Conservation (phyloP, 2,329 filamentous ascomycete genomes). For the Botrytis hyacinthi region DNA sequence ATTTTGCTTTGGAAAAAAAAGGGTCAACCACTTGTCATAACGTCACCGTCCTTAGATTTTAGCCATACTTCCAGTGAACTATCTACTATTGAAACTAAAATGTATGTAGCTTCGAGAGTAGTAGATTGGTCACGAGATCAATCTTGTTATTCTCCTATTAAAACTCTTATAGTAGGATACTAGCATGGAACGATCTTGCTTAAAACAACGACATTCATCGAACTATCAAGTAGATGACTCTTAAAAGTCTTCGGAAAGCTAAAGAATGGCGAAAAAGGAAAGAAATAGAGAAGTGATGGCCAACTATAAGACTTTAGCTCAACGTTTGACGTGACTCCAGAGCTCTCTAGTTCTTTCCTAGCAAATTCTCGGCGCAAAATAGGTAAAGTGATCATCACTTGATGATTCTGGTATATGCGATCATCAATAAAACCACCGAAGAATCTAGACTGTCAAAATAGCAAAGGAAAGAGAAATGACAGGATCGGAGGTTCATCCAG, state of each 20-base stretch:
- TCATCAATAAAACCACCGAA: not conserved
- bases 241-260: not conserved
- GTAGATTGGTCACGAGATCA: not conserved
- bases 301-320: not conserved
- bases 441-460: not conserved
- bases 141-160: not conserved
- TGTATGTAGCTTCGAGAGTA: too few species aligned
- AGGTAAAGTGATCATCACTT: not conserved
- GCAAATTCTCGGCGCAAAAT: not conserved
- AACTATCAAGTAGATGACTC: not conserved
- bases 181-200: not conserved
- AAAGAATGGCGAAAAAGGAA: not conserved
- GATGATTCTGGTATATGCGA: not conserved
- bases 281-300: not conserved
- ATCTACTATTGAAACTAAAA: not conserved
- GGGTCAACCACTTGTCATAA: not conserved
- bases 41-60: not conserved
- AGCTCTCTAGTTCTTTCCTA: not conserved
- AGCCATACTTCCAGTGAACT: not conserved
- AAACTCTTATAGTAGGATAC: not conserved
- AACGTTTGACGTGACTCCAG: not conserved
- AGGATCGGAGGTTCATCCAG: rapidly evolving
- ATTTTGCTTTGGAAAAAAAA: not conserved
- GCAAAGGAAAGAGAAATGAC: rapidly evolving
- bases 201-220: not conserved